Base-by-base conservation (phyloP, 768 basidiomycete species). In the Mycena galericulata region DNA sequence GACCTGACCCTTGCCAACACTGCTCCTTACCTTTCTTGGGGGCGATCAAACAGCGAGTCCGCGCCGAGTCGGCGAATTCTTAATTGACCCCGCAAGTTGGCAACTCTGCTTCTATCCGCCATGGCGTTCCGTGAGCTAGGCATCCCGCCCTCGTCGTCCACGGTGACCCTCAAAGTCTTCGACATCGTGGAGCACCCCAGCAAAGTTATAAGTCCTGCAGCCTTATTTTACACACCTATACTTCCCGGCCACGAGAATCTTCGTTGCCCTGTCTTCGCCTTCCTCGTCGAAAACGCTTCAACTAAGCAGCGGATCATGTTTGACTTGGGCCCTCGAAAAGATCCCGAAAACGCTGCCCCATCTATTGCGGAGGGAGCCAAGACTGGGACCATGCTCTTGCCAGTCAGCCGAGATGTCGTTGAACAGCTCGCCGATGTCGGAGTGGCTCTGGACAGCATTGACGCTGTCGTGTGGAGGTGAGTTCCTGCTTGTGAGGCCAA, bases 381-480 rank as follows among this genome's bases (percentile, higher is more conserved):
- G 36, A 17, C 53, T 2, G 64, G 60, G 5, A 0, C n/a, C 4
- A 22, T 54, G 11, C 55, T 56, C 7, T 49, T 73, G 29, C 51
- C 60, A 2, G 51, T 74, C 6, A 51, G 61, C 15, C 22, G 34
- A 15, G 75, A 74, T 51, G 61, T 74, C 14, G 40, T 50, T 4
- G 70, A 70, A 14, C 69, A 65, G 38, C 63, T 75, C 2, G n/a
- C 27, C 26, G 69, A 62, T 34, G 49, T 56, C 14, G 73, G 72
- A 3, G 56, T 74, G 29, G 47, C 36, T 9, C 36, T 71, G 45
- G 51, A 62, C 0, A 72, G 63, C 15, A 72, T 75, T 32, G 51
- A 57, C 38, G 60, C 67, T 22, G 73, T 71, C 4, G 65, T 75
- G 24, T 75, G 75, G 75, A 75, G 75, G 74, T 71, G 27, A 27